These are phyloP conservation scores for Zygotorulaspora florentina DNA, from an alignment of 805 yeast species.

Conservation along the genomic window DNA sequence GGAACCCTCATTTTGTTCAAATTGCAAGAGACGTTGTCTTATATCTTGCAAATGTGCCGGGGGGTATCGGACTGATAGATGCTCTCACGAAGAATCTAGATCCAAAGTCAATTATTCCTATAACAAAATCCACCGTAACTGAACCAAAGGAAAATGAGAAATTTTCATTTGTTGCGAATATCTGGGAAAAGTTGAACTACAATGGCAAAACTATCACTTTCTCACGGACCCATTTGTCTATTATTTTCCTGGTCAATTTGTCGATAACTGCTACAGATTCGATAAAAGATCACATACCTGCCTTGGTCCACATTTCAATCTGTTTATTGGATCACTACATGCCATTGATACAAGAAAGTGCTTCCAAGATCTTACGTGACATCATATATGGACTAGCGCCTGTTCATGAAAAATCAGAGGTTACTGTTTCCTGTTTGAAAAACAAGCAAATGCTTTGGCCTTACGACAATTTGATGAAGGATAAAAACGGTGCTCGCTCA, in stretches of 20 bases:
- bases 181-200: slow-evolving; percentile 52
- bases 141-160: slow-evolving; percentile 36
- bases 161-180: slow-evolving; percentile 74
- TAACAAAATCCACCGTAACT: slow-evolving; percentile 39
- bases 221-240: slow-evolving; percentile 81
- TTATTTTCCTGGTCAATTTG: slow-evolving; percentile 79
- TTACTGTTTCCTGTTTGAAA: slow-evolving; percentile 55
- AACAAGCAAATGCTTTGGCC: slow-evolving; percentile 61
- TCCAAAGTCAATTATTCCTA: slow-evolving; percentile 87
- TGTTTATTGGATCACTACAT: slow-evolving; percentile 86
- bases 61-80: slow-evolving; percentile 53
- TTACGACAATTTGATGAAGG: slow-evolving; percentile 78
- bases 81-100: slow-evolving; percentile 64
- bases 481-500: slow-evolving; percentile 73
- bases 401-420: slow-evolving; percentile 49
- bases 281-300: slow-evolving; percentile 57
- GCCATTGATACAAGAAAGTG: slow-evolving; percentile 77
- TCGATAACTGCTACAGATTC: slow-evolving; percentile 63
- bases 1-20: slow-evolving; percentile 71
- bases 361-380: slow-evolving; percentile 69
- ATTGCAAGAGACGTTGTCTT: slow-evolving; percentile 78
- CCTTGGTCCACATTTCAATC: slow-evolving; percentile 72
- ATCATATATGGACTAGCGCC: slow-evolving; percentile 59
- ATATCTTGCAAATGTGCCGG: slow-evolving; percentile 54
- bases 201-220: slow-evolving; percentile 68